Evolutionary conservation across 208 protist genomes (phyloP), one percentile per base, ranked within the genome.

Genomic region (Naegleria fowleri): DNA sequence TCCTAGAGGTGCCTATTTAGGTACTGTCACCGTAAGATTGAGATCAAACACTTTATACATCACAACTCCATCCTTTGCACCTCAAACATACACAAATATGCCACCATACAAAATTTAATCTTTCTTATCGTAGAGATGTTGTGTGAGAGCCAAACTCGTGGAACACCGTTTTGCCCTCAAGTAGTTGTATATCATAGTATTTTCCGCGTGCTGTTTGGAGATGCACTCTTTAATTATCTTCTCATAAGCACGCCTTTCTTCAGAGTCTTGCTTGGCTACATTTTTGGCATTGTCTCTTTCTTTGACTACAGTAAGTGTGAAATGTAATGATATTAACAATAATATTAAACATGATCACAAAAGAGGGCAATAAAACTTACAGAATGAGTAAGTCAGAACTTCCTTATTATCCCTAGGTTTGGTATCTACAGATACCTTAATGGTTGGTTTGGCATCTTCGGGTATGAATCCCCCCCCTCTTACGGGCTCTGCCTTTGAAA

Each of bases 1-100:
- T 22, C 86, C 86, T n/a, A 90, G 86, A 90, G 48, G 51, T n/a
- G 43, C 86, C 4, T 90, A 90, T 76, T 15, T 39, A 43, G 86
- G 86, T 40, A n/a, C 75, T 43, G 86, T 76, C 9, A 43, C 86
- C 6, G 25, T 59, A 4, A 90, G 39, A 29, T 39, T 25, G 6
- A 11, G 36, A 76, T 22, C 9, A 0, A 90, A 90, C 43, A 25
- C 16, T 40, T 43, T 90, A 25, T 9, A 67, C 58, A 43, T 43
- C 7, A 39, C 9, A n/a, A 40, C 15, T 5, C n/a, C n/a, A n/a
- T 16, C 16, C 59, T 11, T 67, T 15, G 36, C 55, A 67, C 85
- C 48, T 39, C 5, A 67, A 67, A 67, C 40, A 40, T 88, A 67
- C 29, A 67, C 6, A 33, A 88, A 67, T n/a, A 5, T 33, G 15